Percentiles rank a stretch among this genome's conserved stretches.
phyloP scores from a whole-genome alignment of 2,329 filamentous ascomycete species.

The Aquanectria penicillioides region DNA sequence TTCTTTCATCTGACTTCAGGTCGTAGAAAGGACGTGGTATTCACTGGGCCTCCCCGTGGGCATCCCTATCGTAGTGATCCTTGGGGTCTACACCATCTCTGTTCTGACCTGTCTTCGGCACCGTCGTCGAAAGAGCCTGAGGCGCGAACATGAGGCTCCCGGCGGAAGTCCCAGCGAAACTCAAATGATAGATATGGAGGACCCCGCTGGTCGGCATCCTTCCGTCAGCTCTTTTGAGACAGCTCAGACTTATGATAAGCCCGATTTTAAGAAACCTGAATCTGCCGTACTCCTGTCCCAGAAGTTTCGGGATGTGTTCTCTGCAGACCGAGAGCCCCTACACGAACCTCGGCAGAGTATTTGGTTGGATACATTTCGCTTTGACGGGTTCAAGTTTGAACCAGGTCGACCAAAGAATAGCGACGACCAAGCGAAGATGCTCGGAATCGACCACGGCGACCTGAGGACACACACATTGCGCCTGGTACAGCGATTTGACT shows the following conservation, averaged over 20 bases:
- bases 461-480: constrained; percentile 15
- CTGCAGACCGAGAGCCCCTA: not conserved
- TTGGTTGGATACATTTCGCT: constrained; percentile 11
- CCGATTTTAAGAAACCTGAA: constrained; percentile 32
- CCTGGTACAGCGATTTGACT: constrained; percentile 21
- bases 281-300: constrained; percentile 9
- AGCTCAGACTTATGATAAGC: constrained; percentile 29
- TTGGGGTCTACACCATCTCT: constrained; percentile 43
- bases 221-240: constrained; percentile 38
- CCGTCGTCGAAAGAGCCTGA: constrained; percentile 40
- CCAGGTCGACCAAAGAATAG: not conserved
- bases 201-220: constrained; percentile 29
- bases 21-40: constrained; percentile 34
- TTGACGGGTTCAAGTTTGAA: constrained; percentile 15
- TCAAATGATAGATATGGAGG: constrained; percentile 19
- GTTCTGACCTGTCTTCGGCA: constrained; percentile 42
- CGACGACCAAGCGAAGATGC: not conserved
- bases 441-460: not conserved
- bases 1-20: not conserved
- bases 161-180: not conserved
- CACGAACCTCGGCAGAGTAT: not conserved
- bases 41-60: constrained; percentile 42
- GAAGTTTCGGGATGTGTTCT: not conserved
- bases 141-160: constrained; percentile 25
- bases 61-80: constrained; percentile 43